Evolutionary conservation across 257 asterid species (phyloP).

Genomic region (Cordia subcordata): DNA sequence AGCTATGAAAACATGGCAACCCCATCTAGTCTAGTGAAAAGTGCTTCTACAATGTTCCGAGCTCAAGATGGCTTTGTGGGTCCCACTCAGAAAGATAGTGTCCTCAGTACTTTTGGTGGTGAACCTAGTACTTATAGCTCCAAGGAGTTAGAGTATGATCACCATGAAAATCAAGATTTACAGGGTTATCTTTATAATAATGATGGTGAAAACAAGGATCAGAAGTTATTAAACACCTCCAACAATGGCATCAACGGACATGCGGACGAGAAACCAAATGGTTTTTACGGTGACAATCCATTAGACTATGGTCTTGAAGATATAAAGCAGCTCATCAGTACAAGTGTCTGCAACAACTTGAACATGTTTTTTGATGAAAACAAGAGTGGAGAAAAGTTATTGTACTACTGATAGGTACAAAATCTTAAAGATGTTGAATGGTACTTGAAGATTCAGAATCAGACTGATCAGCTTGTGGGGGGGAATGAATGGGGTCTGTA

Average conservation of each 20-base stretch:
- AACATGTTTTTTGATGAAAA: conserved; percentile 39
- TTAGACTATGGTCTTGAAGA: conserved; percentile 61
- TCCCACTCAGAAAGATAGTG: conserved; percentile 16
- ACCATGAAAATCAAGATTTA: conserved; percentile 15
- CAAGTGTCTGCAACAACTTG: conserved; percentile 26
- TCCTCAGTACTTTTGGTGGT: conserved; percentile 31
- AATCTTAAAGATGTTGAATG: too few relatives aligned
- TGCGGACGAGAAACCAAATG: conserved; percentile 12
- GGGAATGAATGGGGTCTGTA: conserved; percentile 2
- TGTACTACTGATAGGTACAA: conserved; percentile 19
- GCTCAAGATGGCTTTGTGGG: conserved; percentile 16
- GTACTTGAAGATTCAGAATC: too few relatives aligned
- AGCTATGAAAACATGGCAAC: conserved; percentile 5
- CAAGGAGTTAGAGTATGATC: conserved; percentile 18
- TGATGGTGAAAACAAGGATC: conserved; percentile 11
- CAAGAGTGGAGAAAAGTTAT: conserved; percentile 43
- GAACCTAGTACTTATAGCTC: conserved; percentile 33
- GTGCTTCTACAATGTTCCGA: conserved; percentile 2
- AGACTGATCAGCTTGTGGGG: conserved; percentile 10
- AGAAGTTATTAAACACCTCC: conserved; percentile 15
- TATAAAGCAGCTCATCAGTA: conserved; percentile 64
- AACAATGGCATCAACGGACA: conserved; percentile 1
- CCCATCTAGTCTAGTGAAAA: conserved; percentile 7
- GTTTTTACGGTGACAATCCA: conserved; percentile 27
- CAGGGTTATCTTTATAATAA: conserved; percentile 28